phyloP scores from a whole-genome alignment of 2,329 filamentous ascomycete species.

The Calonectria naviculata region DNA sequence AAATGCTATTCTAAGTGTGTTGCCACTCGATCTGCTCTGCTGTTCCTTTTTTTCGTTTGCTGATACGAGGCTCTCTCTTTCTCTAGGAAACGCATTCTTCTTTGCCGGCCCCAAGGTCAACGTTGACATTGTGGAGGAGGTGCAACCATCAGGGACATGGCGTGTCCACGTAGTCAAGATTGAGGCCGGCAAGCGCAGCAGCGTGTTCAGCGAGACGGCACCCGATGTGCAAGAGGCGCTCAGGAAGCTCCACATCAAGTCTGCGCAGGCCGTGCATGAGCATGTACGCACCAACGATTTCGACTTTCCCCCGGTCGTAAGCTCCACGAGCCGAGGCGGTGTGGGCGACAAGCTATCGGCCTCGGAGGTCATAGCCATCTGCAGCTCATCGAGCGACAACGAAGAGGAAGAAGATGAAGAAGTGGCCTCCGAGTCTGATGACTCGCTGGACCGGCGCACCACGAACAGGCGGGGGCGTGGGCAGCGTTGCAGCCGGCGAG shows the following conservation, averaged over 20 bases:
- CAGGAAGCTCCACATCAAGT: conserved; percentile 49
- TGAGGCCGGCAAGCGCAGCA: conserved; percentile 38
- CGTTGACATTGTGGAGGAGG: conserved; percentile 33
- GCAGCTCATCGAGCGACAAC: conserved; percentile 29
- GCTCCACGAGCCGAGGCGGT: conserved; percentile 20
- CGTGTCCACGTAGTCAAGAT: conserved; percentile 39
- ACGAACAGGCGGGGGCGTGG: conserved; percentile 23
- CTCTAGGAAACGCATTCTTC: conserved; percentile 41
- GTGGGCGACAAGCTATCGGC: conserved; percentile 12
- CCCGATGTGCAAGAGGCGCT: conserved; percentile 46
- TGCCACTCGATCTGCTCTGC: neutral
- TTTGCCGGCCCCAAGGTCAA: conserved; percentile 38
- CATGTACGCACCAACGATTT: conserved; percentile 48
- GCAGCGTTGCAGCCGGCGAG: conserved; percentile 24
- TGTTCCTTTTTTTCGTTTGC: neutral
- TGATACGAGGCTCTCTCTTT: neutral
- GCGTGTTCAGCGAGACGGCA: conserved; percentile 46
- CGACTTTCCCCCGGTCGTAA: conserved; percentile 30
- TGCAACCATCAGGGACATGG: conserved; percentile 39
- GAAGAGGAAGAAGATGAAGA: conserved; percentile 10
- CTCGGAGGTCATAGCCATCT: conserved; percentile 33
- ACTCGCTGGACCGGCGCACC: conserved; percentile 22
- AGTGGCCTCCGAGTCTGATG: conserved; percentile 35
- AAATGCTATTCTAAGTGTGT: conserved; percentile 10
- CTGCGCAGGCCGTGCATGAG: conserved; percentile 50